phyloP scores from a whole-genome alignment of 768 basidiomycete genomes.

The Termitomyces sp. region DNA sequence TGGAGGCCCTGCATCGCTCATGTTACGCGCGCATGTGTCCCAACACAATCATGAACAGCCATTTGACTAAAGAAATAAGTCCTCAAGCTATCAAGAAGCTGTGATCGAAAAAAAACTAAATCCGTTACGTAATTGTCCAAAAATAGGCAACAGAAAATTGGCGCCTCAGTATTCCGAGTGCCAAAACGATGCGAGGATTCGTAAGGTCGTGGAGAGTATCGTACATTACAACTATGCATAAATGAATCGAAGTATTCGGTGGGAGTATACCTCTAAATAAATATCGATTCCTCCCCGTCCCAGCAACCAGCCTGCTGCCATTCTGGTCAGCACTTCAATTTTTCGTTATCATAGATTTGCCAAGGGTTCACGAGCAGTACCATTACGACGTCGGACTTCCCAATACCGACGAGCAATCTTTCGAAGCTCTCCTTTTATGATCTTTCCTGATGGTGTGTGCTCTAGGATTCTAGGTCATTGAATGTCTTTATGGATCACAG shows the following conservation, averaged over 20 bases:
- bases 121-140: neutral
- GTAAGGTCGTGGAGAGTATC: neutral
- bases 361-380: constrained; percentile 27
- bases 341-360: constrained; percentile 26
- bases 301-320: neutral
- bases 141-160: neutral
- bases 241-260: neutral
- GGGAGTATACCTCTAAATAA: neutral
- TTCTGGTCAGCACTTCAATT: neutral
- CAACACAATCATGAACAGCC: neutral
- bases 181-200: neutral
- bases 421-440: constrained; percentile 48
- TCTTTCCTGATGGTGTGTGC: constrained; percentile 55
- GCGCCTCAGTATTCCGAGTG: neutral
- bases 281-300: neutral
- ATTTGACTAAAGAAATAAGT: constrained; percentile 5
- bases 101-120: neutral
- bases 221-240: neutral
- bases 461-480: constrained; percentile 22
- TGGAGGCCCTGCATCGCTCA: constrained; percentile 12
- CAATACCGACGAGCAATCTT: constrained; percentile 36
- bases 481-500: neutral
- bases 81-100: neutral
- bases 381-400: constrained; percentile 29
- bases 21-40: constrained; percentile 11